A percentile compares a stretch with the other conserved stretches of the same genome.
Conservation (phyloP, 129 eudicot species). For the Escallonia rubra region DNA sequence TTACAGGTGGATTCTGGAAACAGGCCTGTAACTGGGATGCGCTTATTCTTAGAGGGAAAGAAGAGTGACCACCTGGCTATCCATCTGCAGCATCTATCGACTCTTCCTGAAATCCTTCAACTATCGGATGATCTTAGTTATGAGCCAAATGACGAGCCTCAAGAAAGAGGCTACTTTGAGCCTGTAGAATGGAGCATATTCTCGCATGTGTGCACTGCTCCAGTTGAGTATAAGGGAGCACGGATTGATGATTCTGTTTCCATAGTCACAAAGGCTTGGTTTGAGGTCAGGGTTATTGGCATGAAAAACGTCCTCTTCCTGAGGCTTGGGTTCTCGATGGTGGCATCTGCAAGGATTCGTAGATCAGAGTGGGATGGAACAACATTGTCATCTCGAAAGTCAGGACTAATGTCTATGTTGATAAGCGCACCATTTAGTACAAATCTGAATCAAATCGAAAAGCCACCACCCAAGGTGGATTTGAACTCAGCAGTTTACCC, state of each 20-base stretch:
- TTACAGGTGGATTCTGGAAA: slow-evolving; percentile 77
- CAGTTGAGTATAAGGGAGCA: slow-evolving; percentile 60
- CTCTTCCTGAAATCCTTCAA: slow-evolving; percentile 57
- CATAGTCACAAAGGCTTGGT: slow-evolving; percentile 91
- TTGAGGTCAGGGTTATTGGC: slow-evolving; percentile 74
- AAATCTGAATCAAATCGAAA: slow-evolving; percentile 27
- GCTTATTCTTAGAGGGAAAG: slow-evolving; percentile 83
- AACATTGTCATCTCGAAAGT: slow-evolving; percentile 47
- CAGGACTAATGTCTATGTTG: slow-evolving; percentile 72
- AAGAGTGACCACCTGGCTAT: slow-evolving; percentile 84
- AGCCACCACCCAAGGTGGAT: slow-evolving; percentile 48
- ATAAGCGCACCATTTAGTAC: slow-evolving; percentile 72
- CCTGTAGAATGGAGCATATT: slow-evolving; percentile 92
- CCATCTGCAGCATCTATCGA: slow-evolving; percentile 90
- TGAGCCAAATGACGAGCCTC: slow-evolving; percentile 47
- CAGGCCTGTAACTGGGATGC: slow-evolving; percentile 87
- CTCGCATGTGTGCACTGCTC: slow-evolving; percentile 89
- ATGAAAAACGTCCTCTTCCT: slow-evolving; percentile 84
- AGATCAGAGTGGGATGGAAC: slow-evolving; percentile 95
- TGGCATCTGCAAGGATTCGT: slow-evolving; percentile 62
- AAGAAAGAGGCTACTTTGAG: slow-evolving; percentile 57
- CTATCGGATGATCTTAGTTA: slow-evolving; percentile 51
- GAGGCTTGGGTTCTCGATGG: slow-evolving; percentile 77
- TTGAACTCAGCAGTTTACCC: slow-evolving; percentile 85
- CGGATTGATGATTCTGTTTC: slow-evolving; percentile 70